Base-by-base conservation (phyloP, 2,329 filamentous ascomycete species). In the Botrytis sinoallii region DNA sequence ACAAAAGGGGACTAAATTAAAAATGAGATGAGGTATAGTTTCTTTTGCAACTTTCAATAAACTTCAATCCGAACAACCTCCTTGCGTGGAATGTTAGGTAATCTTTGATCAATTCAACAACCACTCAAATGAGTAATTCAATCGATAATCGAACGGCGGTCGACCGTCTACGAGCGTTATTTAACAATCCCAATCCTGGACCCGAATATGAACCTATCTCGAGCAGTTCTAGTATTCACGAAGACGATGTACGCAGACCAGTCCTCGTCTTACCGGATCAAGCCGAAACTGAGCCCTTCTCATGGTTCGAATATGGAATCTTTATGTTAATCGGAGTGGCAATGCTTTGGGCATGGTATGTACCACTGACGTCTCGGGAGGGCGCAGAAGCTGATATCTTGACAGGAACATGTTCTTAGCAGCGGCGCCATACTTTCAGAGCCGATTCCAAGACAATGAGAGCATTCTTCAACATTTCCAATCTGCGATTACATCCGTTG, bases 291-390 rank as follows among this genome's bases (percentile, higher is more conserved):
- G 84, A 85, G 52, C 85, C 86, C 29, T 97, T 97, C 84, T 97
- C 94, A 75, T 94, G 92, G 90, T 80, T 93, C 52, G 93, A 97
- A 82, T 99, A 98, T 83, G 85, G 84, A 78, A 91, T 97, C 80
- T 98, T 98, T 83, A 85, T 92, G 73, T 84, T 97, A 69, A 85
- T 98, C 40, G 96, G 96, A 69, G 87, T 97, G 73, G 93, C 95
- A 70, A 98, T 98, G 96, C 87, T 98, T 63, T 98, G 95, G 95
- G 94, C 95, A 72, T 98, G 95, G 95, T 97, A 88, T 78, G 88
- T 79, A 67, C 35, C 59, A n/a, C 70, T 35, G 46, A 55, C n/a
- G 61, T 67, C 48, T 72, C 61, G 70, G 70, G 70, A 72, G 35
- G 20, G 38, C 44, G 61, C 70, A 72, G 60, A 66, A 67, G 70